Base-by-base conservation (phyloP, 2,329 filamentous ascomycete species). In the Chrysosporium keratinophilum region DNA sequence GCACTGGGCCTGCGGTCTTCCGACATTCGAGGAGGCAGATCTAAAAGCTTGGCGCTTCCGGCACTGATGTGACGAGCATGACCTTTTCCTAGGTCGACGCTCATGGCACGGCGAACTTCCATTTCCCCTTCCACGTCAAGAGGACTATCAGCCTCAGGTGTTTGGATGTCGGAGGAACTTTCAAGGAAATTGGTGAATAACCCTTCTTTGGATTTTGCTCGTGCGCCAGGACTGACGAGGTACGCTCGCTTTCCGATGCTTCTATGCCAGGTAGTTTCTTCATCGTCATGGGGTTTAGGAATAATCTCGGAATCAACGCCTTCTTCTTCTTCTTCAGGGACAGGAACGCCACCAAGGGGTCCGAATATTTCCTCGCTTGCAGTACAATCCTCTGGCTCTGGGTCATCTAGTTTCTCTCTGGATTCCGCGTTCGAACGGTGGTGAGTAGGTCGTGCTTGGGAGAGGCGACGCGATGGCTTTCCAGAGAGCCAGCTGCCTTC, bases 401-500 rank as follows among this genome's bases (percentile, higher is more conserved):
- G 78, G 23, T 81, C 77, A 17, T 80, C 76, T 19, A 76, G 70
- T 14, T 65, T 66, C 42, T 69, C 67, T 47, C 67, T 67, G 7
- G 71, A 72, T 41, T 66, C 70, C 45, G 71, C 65, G 48, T 71
- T 76, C 34, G 67, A 69, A 33, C 67, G 70, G 23, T 70, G 61
- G 1, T 63, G 65, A 55, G 59, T 69, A 61, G 59, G 63, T 17
- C 56, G 63, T 44, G 58, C 74, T 42, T 71, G 67, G 63, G 64
- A 81, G 68, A 64, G 75, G 66, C 54, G 74, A 64, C 59, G 75
- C 74, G 76, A 67, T 57, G 78, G 75, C 54, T 84, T 83, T 14
- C 91, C 89, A 2, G 89, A 93, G 43, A 98, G 82, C 93, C 93
- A 98, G 0, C 90, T 96, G 3, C 81, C 93, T 72, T 98, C 93